A percentile compares a stretch with the other conserved stretches of the same genome.
These are phyloP conservation scores for Myxozyma geophila DNA, from an alignment of 805 yeast genomes.

Conservation along the genomic window DNA sequence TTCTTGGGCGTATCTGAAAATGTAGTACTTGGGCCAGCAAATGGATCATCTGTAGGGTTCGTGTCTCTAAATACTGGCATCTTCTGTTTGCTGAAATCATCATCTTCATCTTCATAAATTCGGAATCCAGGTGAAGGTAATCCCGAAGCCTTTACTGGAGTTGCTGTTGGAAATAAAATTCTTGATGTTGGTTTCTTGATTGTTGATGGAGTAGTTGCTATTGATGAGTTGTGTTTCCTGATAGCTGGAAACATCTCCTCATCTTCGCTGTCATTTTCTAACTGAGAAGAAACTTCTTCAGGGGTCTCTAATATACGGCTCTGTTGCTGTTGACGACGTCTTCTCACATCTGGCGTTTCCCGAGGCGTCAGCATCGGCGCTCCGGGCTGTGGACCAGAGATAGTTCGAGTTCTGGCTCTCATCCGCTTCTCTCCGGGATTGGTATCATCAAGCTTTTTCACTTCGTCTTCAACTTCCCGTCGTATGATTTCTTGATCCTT, in stretches of 20 bases:
- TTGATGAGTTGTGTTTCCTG: neutral
- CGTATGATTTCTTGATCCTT: neutral
- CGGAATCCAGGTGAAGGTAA: conserved; percentile 7
- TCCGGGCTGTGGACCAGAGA: conserved; percentile 29
- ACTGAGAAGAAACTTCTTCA: conserved; percentile 4
- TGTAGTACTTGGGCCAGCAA: neutral
- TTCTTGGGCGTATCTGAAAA: conserved; percentile 6
- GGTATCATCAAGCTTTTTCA: neutral
- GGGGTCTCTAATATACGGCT: conserved; percentile 4
- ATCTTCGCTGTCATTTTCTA: conserved; percentile 2
- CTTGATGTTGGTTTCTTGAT: conserved; percentile 2
- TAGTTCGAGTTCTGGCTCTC: conserved; percentile 25
- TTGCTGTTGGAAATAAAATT: conserved; percentile 7
- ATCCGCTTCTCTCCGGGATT: conserved; percentile 1
- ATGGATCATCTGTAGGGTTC: conserved; percentile 5
- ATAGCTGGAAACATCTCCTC: neutral
- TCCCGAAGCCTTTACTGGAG: neutral
- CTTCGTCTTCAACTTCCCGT: neutral
- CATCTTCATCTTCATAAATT: conserved; percentile 15
- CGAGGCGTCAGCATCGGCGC: conserved; percentile 35
- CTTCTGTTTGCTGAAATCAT: neutral
- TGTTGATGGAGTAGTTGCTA: neutral
- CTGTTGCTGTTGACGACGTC: conserved; percentile 7
- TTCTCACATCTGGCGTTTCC: conserved; percentile 27
- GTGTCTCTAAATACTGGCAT: conserved; percentile 9